phyloP scores from a whole-genome alignment of 2,329 filamentous ascomycete genomes.

The Canariomyces notabilis region DNA sequence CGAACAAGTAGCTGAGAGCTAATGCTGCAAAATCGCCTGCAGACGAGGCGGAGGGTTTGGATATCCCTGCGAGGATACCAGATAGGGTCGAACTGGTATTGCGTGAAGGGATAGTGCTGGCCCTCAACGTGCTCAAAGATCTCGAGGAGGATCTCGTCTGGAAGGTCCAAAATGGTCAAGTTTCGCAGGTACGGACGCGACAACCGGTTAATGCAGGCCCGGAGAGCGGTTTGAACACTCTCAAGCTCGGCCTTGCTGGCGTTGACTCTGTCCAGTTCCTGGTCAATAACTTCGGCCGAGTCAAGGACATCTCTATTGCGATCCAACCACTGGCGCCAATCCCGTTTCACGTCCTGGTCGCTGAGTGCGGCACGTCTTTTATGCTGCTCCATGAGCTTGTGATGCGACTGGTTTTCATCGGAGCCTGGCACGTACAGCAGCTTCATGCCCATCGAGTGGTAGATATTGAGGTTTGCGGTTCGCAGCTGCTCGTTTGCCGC shows the following conservation, averaged over 20 bases:
- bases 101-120: no score
- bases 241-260: neutral
- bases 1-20: slow-evolving; percentile 9
- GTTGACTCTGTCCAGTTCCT: neutral
- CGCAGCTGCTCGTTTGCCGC: no score
- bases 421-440: no score
- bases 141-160: slow-evolving; percentile 12
- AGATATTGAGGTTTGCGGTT: no score
- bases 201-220: neutral
- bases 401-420: no score
- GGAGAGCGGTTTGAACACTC: neutral
- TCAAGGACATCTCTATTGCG: no score
- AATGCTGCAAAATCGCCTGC: slow-evolving; percentile 6
- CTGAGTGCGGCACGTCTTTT: no score
- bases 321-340: no score
- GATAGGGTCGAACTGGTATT: neutral
- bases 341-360: no score
- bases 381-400: no score
- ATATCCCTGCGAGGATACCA: neutral
- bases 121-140: slow-evolving; percentile 7
- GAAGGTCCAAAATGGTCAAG: slow-evolving; percentile 7
- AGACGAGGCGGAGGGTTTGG: slow-evolving; percentile 10
- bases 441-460: no score
- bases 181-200: slow-evolving; percentile 9
- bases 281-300: neutral